Conservation (phyloP, 139 green algal species). For the Tetradesmus obliquus region DNA sequence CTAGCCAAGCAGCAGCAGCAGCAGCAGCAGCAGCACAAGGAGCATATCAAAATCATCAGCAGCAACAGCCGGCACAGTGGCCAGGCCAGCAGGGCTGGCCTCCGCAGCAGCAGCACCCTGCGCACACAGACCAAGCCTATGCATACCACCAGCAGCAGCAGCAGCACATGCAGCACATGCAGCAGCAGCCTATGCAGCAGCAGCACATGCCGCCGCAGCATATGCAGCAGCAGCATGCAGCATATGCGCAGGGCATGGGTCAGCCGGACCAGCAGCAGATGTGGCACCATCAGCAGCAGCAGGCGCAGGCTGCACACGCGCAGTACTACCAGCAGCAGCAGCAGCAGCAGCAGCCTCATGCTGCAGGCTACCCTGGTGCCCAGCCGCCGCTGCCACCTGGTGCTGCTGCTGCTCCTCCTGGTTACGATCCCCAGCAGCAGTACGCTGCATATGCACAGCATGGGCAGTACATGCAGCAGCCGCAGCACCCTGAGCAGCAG, state of each 20-base stretch:
- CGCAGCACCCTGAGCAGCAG: not conserved
- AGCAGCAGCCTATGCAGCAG: not conserved
- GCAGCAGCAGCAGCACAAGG: not conserved
- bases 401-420: not conserved
- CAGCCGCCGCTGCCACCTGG: not conserved
- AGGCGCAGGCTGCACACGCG: not conserved
- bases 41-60: not conserved
- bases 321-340: slow-evolving; percentile 15
- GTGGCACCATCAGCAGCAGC: not conserved
- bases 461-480: not conserved
- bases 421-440: not conserved
- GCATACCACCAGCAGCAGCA: not conserved
- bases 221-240: not conserved
- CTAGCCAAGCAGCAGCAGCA: not conserved
- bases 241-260: not conserved
- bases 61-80: not conserved
- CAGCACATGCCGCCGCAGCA: not conserved
- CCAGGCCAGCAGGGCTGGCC: not conserved
- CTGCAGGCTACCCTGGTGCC: not conserved
- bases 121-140: not conserved
- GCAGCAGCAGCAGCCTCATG: slow-evolving; percentile 9
- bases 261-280: not conserved
- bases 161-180: not conserved
- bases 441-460: not conserved
- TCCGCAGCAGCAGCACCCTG: not conserved